Base-by-base conservation (phyloP, 176 grass and related monocot species). In the Bonia amplexicaulis region DNA sequence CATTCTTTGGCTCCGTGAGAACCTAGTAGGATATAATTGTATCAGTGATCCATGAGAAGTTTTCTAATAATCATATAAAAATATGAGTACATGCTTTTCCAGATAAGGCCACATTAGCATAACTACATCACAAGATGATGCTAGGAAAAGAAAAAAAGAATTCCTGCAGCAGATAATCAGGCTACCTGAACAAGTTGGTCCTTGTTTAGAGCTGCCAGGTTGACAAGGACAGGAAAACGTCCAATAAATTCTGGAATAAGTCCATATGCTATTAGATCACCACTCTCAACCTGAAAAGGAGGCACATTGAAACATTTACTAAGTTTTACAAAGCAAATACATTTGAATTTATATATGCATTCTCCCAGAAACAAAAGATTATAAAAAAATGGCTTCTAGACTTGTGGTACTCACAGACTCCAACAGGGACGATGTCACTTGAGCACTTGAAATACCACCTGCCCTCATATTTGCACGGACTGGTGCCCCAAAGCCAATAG, bases 231-330 rank as follows among this genome's bases (percentile, higher is more conserved):
- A 77, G 96, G 96, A 70, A 99, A 99, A 37, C 96, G 91, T 66
- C 96, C 96, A 94, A 99, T 92, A 89, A 99, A 99, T 86, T 99
- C 96, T 0, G 96, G 96, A 79, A 99, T 99, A 46, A 99, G 90
- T 19, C 96, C 96, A 89, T 96, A 99, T 27, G 96, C 88, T 89
- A 99, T 94, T 74, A 99, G 88, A 84, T 99, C 96, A 70, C 93
- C 90, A 84, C 96, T 99, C 65, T 99, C 96, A 58, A 99, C 96
- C 96, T 99, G 81, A 86, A 76, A 87, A 59, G 47, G 22, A 68
- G 15, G n/a, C 17, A 73, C 35, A 57, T 66, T 71, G 49, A 40
- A 84, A 83, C 48, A 71, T 55, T 59, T 5, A 23, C 10, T 66
- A 45, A 54, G 10, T 75, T 86, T 78, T 60, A 75, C 85, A 87